Evolutionary conservation across 495 filamentous ascomycete species (phyloP).

Genomic region (Aspergillus sparsus): DNA sequence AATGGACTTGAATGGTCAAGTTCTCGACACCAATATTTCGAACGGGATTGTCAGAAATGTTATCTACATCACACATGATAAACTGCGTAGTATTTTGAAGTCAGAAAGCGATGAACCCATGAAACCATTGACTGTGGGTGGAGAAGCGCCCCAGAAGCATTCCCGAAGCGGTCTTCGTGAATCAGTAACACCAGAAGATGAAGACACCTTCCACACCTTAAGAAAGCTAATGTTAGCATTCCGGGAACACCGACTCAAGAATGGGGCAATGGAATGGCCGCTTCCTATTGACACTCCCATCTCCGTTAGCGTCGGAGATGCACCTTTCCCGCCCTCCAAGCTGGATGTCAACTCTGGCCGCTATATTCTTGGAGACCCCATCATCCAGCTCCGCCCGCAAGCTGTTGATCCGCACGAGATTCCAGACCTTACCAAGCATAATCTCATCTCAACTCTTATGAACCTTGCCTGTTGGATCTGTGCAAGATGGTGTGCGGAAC

Average conservation of each 20-base stretch:
- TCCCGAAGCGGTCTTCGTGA: constrained; percentile 23
- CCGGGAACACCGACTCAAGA: constrained; percentile 38
- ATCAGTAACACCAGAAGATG: constrained; percentile 35
- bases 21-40: constrained; percentile 69
- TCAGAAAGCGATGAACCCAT: constrained; percentile 20
- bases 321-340: constrained; percentile 30
- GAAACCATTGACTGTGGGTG: constrained; percentile 42
- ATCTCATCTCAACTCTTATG: constrained; percentile 69
- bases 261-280: constrained; percentile 44
- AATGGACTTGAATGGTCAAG: constrained; percentile 62
- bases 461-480: constrained; percentile 71
- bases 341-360: constrained; percentile 32
- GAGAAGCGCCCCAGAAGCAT: constrained; percentile 24
- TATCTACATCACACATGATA: constrained; percentile 66
- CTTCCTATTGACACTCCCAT: constrained; percentile 27
- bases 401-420: constrained; percentile 42
- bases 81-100: constrained; percentile 53
- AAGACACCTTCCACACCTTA: constrained; percentile 43
- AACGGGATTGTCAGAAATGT: constrained; percentile 74
- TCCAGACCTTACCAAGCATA: constrained; percentile 36
- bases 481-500: constrained; percentile 70
- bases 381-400: constrained; percentile 44
- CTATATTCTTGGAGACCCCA: constrained; percentile 54
- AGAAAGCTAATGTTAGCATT: constrained; percentile 45
- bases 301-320: constrained; percentile 33